phyloP scores from a whole-genome alignment of 1,284 basidiomycete species.

The Cutaneotrichosporon cavernicola region DNA sequence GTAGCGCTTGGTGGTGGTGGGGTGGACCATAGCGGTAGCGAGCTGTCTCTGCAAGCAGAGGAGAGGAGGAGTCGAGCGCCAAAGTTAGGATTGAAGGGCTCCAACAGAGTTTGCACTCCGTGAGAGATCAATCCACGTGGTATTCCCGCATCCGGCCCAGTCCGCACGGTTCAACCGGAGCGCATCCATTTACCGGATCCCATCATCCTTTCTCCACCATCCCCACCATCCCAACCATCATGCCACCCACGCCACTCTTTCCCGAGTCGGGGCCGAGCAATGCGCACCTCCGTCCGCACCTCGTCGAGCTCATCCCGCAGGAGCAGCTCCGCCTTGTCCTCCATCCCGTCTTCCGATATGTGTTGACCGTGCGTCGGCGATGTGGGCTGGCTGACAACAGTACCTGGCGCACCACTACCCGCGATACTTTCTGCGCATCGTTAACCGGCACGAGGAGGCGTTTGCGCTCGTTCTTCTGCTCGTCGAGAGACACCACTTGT shows the following conservation, averaged over 20 bases:
- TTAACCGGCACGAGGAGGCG: constrained; percentile 95
- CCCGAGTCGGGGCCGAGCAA: constrained; percentile 23
- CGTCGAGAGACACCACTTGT: constrained; percentile 87
- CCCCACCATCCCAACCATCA: background rate
- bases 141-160: background rate
- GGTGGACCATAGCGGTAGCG: constrained; percentile 29
- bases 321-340: constrained; percentile 89
- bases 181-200: background rate
- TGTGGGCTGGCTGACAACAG: constrained; percentile 53
- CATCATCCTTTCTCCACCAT: background rate
- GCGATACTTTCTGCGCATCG: constrained; percentile 82
- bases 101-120: background rate
- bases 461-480: constrained; percentile 84
- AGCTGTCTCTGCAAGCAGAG: background rate
- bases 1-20: constrained; percentile 59
- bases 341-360: constrained; percentile 93
- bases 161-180: background rate
- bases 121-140: background rate
- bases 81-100: background rate
- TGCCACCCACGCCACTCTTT: constrained; percentile 12
- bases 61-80: background rate
- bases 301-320: constrained; percentile 94
- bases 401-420: constrained; percentile 95
- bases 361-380: constrained; percentile 69
- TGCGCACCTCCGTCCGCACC: constrained; percentile 63